Evolutionary conservation across 768 basidiomycete genomes (phyloP).

Genomic region (Filobasidium floriforme): DNA sequence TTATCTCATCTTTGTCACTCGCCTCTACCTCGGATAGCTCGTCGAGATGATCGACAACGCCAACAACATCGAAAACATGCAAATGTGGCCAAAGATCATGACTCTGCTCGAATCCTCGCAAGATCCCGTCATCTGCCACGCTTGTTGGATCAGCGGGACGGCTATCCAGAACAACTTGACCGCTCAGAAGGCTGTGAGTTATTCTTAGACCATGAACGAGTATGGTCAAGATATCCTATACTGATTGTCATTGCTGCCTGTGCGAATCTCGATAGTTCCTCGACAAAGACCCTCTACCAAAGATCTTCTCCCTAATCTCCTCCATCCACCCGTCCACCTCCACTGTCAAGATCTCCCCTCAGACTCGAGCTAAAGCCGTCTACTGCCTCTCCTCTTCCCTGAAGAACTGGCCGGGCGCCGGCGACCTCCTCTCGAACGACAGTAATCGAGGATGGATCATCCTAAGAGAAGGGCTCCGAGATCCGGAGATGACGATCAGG

Average conservation of each 20-base stretch:
- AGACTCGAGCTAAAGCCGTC: constrained; percentile 40
- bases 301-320: constrained; percentile 35
- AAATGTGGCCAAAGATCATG: constrained; percentile 43
- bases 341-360: constrained; percentile 24
- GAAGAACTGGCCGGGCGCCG: constrained; percentile 43
- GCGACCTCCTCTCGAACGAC: constrained; percentile 29
- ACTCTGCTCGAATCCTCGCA: constrained; percentile 33
- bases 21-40: constrained; percentile 29
- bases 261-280: constrained; percentile 34
- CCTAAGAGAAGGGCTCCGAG: constrained; percentile 32
- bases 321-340: constrained; percentile 28
- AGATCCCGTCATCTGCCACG: constrained; percentile 35
- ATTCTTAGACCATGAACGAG: neutral
- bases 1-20: neutral
- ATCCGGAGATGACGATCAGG: constrained; percentile 35
- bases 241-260: neutral
- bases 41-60: constrained; percentile 46
- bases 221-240: neutral
- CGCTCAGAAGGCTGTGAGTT: constrained; percentile 45
- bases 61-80: constrained; percentile 43
- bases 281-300: constrained; percentile 34
- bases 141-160: constrained; percentile 45
- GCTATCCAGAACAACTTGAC: constrained; percentile 46
- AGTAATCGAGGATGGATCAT: constrained; percentile 34
- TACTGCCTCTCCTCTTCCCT: constrained; percentile 43